Percentiles rank a stretch among this genome's conserved stretches.
These are phyloP conservation scores for Umbelopsis sp. DNA, from an alignment of 192 early-diverging fungal species.

Conservation along the genomic window DNA sequence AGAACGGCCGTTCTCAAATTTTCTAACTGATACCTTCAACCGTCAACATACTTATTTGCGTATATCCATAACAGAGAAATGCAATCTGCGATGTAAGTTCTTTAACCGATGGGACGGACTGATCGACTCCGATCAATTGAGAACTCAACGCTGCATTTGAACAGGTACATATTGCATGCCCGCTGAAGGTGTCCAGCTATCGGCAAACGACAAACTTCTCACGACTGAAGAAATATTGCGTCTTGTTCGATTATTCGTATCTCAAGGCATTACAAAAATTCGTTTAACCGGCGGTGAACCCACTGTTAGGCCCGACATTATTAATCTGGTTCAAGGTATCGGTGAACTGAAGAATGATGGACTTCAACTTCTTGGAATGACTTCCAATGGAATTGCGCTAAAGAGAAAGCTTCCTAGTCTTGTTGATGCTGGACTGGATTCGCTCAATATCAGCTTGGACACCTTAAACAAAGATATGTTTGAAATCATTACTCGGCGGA, in stretches of 20 bases:
- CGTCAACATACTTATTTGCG: constrained; percentile 93
- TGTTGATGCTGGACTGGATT: constrained; percentile 75
- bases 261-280: constrained; percentile 90
- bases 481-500: constrained; percentile 85
- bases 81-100: constrained; percentile 87
- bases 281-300: constrained; percentile 96
- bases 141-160: no score
- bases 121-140: no score
- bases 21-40: constrained; percentile 76
- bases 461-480: constrained; percentile 88
- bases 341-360: constrained; percentile 73
- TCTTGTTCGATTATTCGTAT: constrained; percentile 83
- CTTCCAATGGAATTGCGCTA: constrained; percentile 92
- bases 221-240: constrained; percentile 81
- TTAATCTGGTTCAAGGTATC: constrained; percentile 81
- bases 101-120: background rate
- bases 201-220: constrained; percentile 70
- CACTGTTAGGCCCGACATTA: constrained; percentile 88
- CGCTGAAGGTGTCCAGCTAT: constrained; percentile 76
- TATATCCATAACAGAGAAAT: constrained; percentile 92
- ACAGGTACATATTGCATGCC: constrained; percentile 96
- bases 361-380: constrained; percentile 84
- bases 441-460: constrained; percentile 91
- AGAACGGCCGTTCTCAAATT: constrained; percentile 28
- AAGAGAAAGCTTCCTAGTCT: constrained; percentile 78